Conservation (phyloP, 75 land plant genomes). For the Pinus tabuliformis region DNA sequence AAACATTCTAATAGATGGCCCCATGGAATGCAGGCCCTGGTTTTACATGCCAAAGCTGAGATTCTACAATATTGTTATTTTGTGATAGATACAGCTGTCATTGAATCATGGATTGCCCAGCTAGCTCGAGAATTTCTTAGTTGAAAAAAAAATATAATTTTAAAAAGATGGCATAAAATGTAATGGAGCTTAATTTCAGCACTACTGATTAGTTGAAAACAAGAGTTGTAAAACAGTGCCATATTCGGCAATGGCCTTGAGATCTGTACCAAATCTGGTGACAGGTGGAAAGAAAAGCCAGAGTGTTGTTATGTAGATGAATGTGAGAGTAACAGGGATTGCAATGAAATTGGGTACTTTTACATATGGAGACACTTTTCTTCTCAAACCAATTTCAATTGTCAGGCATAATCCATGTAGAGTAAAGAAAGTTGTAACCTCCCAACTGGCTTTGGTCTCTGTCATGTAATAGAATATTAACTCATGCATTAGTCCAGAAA, state of each 20-base stretch:
- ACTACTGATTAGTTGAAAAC: too few species aligned
- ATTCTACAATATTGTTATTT: too few species aligned
- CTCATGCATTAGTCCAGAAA: conserved; percentile 85
- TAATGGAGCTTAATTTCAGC: too few species aligned
- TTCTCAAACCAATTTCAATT: conserved; percentile 30
- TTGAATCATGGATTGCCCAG: too few species aligned
- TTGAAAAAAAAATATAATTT: too few species aligned
- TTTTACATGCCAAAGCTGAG: too few species aligned
- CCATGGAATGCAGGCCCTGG: too few species aligned
- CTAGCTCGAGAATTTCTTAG: too few species aligned
- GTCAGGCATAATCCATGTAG: conserved; percentile 46
- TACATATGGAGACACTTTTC: not conserved
- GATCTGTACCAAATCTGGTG: conserved; percentile 20
- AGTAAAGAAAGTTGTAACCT: conserved; percentile 58
- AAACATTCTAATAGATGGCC: too few species aligned
- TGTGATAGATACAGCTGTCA: too few species aligned
- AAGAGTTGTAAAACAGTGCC: too few species aligned
- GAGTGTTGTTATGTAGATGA: conserved; percentile 21
- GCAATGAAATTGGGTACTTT: not conserved
- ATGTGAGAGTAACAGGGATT: conserved; percentile 14
- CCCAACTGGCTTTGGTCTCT: conserved; percentile 46
- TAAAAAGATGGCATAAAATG: too few species aligned
- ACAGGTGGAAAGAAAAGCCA: conserved; percentile 59
- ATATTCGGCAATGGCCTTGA: conserved; percentile 11
- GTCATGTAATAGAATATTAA: conserved; percentile 44